phyloP scores from a whole-genome alignment of 306 rosid genomes.

The Arachis hypogaea region DNA sequence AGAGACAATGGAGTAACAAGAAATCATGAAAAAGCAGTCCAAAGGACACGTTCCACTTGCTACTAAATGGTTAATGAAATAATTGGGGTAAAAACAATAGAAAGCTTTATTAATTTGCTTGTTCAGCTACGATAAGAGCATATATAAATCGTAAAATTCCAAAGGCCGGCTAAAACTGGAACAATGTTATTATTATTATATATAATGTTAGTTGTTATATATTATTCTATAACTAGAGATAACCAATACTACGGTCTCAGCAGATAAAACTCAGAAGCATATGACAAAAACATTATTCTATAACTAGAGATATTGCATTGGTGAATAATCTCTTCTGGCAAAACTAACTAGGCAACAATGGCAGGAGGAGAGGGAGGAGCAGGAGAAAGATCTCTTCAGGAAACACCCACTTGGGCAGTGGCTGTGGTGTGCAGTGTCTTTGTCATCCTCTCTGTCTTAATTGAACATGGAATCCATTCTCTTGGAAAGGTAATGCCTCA shows the following conservation, averaged over 20 bases:
- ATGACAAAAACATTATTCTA: conserved; percentile 18
- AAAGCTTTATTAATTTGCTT: not conserved
- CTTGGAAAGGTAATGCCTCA: conserved; percentile 57
- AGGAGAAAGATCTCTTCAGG: conserved; percentile 55
- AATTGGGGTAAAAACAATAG: not conserved
- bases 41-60: not conserved
- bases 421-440: conserved; percentile 65
- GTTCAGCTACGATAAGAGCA: conserved; percentile 27
- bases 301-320: not conserved
- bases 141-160: conserved; percentile 13
- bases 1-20: not conserved
- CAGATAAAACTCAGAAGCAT: conserved; percentile 31
- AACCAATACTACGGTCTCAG: not conserved
- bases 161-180: conserved; percentile 41
- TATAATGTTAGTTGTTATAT: not conserved
- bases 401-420: conserved; percentile 81
- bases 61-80: not conserved
- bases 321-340: not conserved
- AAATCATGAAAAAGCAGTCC: conserved; percentile 1
- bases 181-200: no score
- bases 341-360: conserved; percentile 21
- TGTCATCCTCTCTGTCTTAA: conserved; percentile 55
- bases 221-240: not conserved
- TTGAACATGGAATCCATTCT: conserved; percentile 66
- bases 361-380: conserved; percentile 31